Conservation (phyloP, 768 basidiomycete genomes). For the Gymnopilus junonius region DNA sequence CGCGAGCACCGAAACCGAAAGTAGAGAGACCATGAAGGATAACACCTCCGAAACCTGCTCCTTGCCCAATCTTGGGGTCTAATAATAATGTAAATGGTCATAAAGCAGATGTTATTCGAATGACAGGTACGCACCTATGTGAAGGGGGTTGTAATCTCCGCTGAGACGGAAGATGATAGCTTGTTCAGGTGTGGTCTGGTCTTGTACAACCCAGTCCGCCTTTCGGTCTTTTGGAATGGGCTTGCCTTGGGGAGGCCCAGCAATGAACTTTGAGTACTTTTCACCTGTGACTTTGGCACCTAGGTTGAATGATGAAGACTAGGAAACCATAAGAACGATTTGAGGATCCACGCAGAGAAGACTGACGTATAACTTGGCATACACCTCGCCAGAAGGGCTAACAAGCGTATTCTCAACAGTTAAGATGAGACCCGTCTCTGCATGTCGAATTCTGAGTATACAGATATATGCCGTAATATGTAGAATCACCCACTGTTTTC, state of each 20-base stretch:
- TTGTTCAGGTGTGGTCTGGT: conserved; percentile 68
- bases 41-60: conserved; percentile 79
- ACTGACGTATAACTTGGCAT: conserved; percentile 66
- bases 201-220: conserved; percentile 63
- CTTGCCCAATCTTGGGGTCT: conserved; percentile 79
- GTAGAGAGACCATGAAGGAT: conserved; percentile 87
- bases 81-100: background rate
- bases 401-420: conserved; percentile 67
- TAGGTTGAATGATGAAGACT: conserved; percentile 73
- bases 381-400: conserved; percentile 60
- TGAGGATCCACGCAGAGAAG: background rate
- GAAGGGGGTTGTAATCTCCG: conserved; percentile 81
- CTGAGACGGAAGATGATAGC: conserved; percentile 74
- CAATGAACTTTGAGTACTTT: conserved; percentile 66
- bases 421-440: conserved; percentile 78
- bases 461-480: background rate
- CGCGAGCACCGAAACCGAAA: conserved; percentile 83
- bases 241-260: conserved; percentile 63
- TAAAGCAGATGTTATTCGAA: background rate
- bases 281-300: conserved; percentile 67
- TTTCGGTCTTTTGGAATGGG: conserved; percentile 62
- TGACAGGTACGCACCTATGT: conserved; percentile 54
- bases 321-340: background rate
- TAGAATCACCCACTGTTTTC: conserved; percentile 73
- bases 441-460: conserved; percentile 2